Evolutionary conservation across 2,329 filamentous ascomycete species (phyloP).

Genomic region (Pseudogymnoascus sp.): DNA sequence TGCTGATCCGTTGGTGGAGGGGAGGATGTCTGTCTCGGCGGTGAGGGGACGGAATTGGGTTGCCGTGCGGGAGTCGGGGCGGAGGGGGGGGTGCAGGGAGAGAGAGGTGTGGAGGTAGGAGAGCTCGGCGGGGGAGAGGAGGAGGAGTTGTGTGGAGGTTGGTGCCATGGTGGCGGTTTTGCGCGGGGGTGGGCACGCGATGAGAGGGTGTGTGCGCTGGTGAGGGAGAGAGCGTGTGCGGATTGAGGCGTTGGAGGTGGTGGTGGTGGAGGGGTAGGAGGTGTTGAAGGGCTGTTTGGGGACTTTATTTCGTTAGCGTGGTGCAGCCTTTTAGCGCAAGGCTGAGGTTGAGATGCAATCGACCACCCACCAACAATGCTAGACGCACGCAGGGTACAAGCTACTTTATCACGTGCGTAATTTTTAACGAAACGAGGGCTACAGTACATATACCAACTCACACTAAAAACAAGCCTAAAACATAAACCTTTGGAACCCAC

Average conservation of each 20-base stretch:
- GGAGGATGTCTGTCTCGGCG: constrained; percentile 84
- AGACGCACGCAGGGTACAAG: too few species aligned
- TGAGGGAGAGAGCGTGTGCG: neutral
- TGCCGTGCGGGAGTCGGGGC: constrained; percentile 73
- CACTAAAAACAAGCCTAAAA: too few species aligned
- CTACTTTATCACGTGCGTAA: too few species aligned
- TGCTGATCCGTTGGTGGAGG: constrained; percentile 83
- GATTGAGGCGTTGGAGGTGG: neutral
- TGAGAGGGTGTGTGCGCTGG: neutral
- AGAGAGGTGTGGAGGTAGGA: constrained; percentile 90
- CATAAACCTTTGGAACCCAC: too few species aligned
- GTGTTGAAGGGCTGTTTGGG: constrained; percentile 1
- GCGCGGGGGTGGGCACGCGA: neutral
- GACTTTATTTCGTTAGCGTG: constrained; percentile 3
- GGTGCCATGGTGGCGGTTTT: constrained; percentile 44
- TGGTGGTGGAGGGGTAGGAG: neutral
- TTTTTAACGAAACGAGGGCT: too few species aligned
- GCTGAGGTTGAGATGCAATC: neutral
- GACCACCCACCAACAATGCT: too few species aligned
- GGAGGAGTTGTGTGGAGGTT: constrained; percentile 48
- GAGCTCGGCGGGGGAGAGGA: constrained; percentile 90
- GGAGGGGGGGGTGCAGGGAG: constrained; percentile 70
- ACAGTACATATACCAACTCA: too few species aligned
- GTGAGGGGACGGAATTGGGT: constrained; percentile 85
- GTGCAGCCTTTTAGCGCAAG: constrained; percentile 3